A percentile compares a stretch with the other conserved stretches of the same genome.
Conservation (phyloP, 345 rosid genomes). For the Eucalyptus regnans region DNA sequence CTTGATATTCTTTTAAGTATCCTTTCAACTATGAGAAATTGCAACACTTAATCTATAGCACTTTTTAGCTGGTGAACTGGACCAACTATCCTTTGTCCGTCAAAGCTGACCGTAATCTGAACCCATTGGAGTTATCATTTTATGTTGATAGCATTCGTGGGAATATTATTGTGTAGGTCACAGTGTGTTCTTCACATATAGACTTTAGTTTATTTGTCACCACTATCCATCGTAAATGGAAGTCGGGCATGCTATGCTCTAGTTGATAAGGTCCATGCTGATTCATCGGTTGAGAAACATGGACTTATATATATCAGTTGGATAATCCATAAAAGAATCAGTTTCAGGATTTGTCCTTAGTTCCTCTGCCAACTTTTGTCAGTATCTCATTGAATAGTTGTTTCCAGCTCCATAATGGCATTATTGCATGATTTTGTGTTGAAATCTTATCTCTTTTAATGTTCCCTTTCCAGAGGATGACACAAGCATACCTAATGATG, state of each 20-base stretch:
- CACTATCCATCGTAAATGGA: too few species aligned
- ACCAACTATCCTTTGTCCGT: not conserved
- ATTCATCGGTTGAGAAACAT: too few species aligned
- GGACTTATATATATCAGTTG: not conserved
- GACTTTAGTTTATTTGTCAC: too few species aligned
- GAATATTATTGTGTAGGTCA: not conserved
- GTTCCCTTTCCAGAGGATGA: conserved; percentile 76
- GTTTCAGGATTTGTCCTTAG: not conserved
- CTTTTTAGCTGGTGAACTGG: not conserved
- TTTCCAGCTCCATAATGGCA: not conserved
- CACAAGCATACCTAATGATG: conserved; percentile 74
- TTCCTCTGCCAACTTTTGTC: not conserved
- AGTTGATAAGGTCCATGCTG: too few species aligned
- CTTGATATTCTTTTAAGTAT: not conserved
- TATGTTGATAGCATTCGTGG: not conserved
- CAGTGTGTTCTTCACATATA: not conserved
- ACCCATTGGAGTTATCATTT: not conserved
- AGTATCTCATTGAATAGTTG: not conserved
- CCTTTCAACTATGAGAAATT: not conserved
- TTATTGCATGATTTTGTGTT: not conserved
- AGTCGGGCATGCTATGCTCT: too few species aligned
- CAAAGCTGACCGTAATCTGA: not conserved
- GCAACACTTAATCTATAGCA: not conserved
- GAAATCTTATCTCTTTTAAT: not conserved
- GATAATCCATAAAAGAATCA: not conserved